Evolutionary conservation across 2,329 filamentous ascomycete genomes (phyloP).

Genomic region (Botryotinia calthae): DNA sequence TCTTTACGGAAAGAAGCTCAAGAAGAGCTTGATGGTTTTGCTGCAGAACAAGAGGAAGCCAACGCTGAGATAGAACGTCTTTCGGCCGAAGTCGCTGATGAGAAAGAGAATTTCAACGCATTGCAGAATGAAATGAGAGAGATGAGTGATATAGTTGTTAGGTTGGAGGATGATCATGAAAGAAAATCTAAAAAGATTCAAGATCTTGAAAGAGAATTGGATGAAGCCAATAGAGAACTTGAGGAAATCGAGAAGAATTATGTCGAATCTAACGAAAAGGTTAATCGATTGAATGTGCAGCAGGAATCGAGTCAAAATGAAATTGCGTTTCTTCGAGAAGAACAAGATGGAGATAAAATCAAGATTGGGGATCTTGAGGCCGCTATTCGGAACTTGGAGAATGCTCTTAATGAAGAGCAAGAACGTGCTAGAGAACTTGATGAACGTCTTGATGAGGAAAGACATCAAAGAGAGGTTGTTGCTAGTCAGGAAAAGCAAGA

Average conservation of each 20-base stretch:
- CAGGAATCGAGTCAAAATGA: constrained; percentile 90
- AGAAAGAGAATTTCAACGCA: constrained; percentile 84
- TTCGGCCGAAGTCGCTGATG: constrained; percentile 68
- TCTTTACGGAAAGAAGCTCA: constrained; percentile 61
- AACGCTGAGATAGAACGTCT: constrained; percentile 68
- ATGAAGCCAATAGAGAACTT: constrained; percentile 81
- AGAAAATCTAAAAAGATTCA: constrained; percentile 76
- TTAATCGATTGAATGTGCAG: constrained; percentile 82
- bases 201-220: constrained; percentile 77
- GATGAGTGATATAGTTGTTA: constrained; percentile 80
- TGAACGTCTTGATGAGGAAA: constrained; percentile 72
- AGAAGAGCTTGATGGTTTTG: constrained; percentile 63
- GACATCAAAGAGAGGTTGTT: constrained; percentile 81
- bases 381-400: constrained; percentile 73
- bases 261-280: constrained; percentile 81
- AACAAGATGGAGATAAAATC: constrained; percentile 97
- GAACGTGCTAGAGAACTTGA: constrained; percentile 72
- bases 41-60: constrained; percentile 71
- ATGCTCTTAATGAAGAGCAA: constrained; percentile 78
- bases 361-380: constrained; percentile 93
- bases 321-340: constrained; percentile 91
- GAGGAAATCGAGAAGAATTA: constrained; percentile 82
- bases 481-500: constrained; percentile 91
- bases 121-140: constrained; percentile 91
- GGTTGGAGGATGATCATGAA: constrained; percentile 85